A percentile compares a stretch with the other conserved stretches of the same genome.
Evolutionary conservation across 2,329 filamentous ascomycete genomes (phyloP).

Genomic region (Diplodia seriata): DNA sequence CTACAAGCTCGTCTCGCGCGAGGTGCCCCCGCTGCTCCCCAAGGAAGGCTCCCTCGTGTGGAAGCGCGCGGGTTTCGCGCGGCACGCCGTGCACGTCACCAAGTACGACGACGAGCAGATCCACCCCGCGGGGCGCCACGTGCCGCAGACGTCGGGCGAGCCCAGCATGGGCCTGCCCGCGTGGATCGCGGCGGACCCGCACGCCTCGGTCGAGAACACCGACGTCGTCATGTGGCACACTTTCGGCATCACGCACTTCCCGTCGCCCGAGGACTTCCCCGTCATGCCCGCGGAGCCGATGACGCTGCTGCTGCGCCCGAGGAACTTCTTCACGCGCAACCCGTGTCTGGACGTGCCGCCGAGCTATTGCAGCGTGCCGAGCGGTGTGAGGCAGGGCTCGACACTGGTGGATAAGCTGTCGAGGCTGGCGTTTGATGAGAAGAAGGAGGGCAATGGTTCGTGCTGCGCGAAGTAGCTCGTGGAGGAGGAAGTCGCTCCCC

Average conservation of each 20-base stretch:
- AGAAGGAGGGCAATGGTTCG: conserved; percentile 8
- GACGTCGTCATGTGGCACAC: conserved; percentile 94
- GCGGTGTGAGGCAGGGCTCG: conserved; percentile 63
- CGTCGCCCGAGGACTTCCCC: conserved; percentile 87
- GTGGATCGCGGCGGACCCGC: conserved; percentile 75
- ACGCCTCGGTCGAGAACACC: conserved; percentile 74
- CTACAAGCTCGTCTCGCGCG: conserved; percentile 89
- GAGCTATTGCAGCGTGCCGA: conserved; percentile 75
- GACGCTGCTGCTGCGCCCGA: conserved; percentile 76
- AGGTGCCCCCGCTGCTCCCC: conserved; percentile 78
- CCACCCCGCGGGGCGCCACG: conserved; percentile 84
- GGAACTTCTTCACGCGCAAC: conserved; percentile 83
- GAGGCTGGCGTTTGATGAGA: conserved; percentile 51
- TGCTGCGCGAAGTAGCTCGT: conserved; percentile 15
- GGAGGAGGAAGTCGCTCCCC: neutral
- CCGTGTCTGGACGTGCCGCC: conserved; percentile 83
- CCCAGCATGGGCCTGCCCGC: conserved; percentile 74
- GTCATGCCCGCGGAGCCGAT: conserved; percentile 86
- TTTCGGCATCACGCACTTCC: conserved; percentile 90
- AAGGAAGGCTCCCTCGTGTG: conserved; percentile 83
- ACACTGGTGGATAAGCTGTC: conserved; percentile 59
- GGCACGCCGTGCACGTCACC: conserved; percentile 87
- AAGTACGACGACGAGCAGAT: conserved; percentile 83
- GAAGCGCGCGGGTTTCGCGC: conserved; percentile 87
- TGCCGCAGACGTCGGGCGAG: conserved; percentile 84